Percentiles rank a stretch among this genome's conserved stretches.
phyloP scores from a whole-genome alignment of 768 basidiomycete genomes.

The Russula sp. region DNA sequence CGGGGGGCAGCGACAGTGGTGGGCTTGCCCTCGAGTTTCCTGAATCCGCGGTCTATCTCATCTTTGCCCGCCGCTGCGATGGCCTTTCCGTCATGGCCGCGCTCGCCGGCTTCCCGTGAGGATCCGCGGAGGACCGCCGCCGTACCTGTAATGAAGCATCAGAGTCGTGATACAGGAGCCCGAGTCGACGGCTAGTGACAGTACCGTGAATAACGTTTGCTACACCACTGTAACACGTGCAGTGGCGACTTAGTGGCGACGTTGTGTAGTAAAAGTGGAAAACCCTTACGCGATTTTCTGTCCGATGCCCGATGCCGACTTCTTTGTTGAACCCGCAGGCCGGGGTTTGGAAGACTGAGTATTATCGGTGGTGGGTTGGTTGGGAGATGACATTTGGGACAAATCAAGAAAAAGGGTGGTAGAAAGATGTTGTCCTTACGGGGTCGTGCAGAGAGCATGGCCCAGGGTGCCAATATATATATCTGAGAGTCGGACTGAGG shows the following conservation, averaged over 20 bases:
- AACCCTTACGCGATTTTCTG: background rate
- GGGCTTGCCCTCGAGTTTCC: constrained; percentile 1
- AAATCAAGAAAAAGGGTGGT: background rate
- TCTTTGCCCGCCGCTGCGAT: constrained; percentile 1
- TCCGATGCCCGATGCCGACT: background rate
- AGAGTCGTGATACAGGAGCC: background rate
- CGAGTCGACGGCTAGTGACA: background rate
- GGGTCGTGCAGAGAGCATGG: too few species aligned
- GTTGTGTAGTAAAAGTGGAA: background rate
- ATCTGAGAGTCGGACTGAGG: too few species aligned
- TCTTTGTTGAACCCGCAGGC: background rate
- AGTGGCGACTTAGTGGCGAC: background rate
- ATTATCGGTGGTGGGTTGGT: background rate
- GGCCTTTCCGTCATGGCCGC: background rate
- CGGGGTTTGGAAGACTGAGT: background rate
- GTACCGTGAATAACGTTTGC: constrained; percentile 4
- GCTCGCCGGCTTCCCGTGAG: background rate
- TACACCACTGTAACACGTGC: background rate
- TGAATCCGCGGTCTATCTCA: background rate
- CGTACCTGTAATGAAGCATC: background rate
- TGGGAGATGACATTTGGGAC: background rate
- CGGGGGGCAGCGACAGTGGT: background rate
- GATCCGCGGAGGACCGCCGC: constrained; percentile 7
- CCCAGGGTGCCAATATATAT: too few species aligned
- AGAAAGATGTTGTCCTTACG: too few species aligned